Evolutionary conservation across 1,284 basidiomycete genomes (phyloP).

Genomic region (Cryptococcus sp.): DNA sequence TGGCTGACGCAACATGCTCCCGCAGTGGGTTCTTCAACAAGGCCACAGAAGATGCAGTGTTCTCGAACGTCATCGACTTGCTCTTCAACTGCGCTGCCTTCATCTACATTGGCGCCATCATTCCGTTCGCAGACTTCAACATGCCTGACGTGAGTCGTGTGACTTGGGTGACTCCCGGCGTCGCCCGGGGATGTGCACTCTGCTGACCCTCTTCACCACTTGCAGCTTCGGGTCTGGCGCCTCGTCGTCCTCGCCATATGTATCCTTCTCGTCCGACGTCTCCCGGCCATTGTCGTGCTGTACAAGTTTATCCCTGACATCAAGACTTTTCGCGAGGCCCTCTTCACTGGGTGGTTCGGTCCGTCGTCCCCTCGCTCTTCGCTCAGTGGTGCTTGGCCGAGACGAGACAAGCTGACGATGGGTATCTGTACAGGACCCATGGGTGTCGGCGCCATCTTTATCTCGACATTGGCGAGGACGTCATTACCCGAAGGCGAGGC

Average conservation of each 20-base stretch:
- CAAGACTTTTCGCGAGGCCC: slow-evolving; percentile 76
- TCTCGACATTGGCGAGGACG: slow-evolving; percentile 75
- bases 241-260: slow-evolving; percentile 75
- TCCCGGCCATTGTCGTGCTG: slow-evolving; percentile 76
- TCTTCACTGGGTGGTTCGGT: slow-evolving; percentile 88
- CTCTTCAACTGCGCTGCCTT: slow-evolving; percentile 85
- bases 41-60: slow-evolving; percentile 91
- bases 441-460: slow-evolving; percentile 83
- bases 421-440: slow-evolving; percentile 58
- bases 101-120: slow-evolving; percentile 90
- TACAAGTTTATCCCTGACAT: slow-evolving; percentile 90
- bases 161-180: not conserved
- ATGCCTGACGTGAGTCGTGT: slow-evolving; percentile 52
- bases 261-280: slow-evolving; percentile 70
- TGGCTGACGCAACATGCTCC: not conserved
- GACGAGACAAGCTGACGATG: not conserved
- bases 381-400: too few relatives aligned
- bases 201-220: slow-evolving; percentile 1
- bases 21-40: slow-evolving; percentile 82
- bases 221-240: slow-evolving; percentile 68
- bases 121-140: slow-evolving; percentile 79
- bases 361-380: slow-evolving; percentile 13
- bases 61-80: slow-evolving; percentile 89
- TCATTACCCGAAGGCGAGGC: slow-evolving; percentile 59
- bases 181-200: not conserved